phyloP scores from a whole-genome alignment of 106 monocot genomes.

The Apostasia ramifera region DNA sequence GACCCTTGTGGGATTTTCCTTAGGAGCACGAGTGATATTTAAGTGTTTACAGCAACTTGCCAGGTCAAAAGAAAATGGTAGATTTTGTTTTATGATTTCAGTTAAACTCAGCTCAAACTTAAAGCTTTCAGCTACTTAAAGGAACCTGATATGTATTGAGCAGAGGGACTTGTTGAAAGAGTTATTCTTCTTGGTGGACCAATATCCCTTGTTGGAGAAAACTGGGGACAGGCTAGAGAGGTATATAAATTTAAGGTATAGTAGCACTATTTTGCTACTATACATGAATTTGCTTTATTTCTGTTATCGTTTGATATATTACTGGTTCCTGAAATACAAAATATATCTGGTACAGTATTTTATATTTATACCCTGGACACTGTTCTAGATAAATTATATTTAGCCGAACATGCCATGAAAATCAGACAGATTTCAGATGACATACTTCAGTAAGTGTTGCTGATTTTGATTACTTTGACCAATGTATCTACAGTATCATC shows the following conservation, averaged over 20 bases:
- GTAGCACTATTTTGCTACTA: no score
- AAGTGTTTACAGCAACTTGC: constrained; percentile 75
- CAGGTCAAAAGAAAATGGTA: constrained; percentile 75
- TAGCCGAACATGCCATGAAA: no score
- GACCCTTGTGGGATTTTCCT: constrained; percentile 84
- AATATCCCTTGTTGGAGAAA: constrained; percentile 56
- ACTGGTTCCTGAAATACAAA: no score
- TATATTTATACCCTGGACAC: no score
- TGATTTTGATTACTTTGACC: no score
- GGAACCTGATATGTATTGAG: background rate
- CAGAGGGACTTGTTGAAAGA: constrained; percentile 86
- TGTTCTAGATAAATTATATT: no score
- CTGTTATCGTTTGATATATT: no score
- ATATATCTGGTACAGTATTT: no score
- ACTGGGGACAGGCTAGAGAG: constrained; percentile 82
- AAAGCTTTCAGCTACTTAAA: background rate
- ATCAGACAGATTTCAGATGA: no score
- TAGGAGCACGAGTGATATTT: constrained; percentile 83
- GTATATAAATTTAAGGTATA: constrained; percentile 4
- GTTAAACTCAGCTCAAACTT: background rate
- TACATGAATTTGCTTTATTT: no score
- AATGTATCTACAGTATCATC: no score
- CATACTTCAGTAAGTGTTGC: no score
- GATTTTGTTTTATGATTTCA: background rate
- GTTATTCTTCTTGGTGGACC: constrained; percentile 92